Conservation (phyloP, 2,329 filamentous ascomycete species). For the Fusarium keratoplasticum region DNA sequence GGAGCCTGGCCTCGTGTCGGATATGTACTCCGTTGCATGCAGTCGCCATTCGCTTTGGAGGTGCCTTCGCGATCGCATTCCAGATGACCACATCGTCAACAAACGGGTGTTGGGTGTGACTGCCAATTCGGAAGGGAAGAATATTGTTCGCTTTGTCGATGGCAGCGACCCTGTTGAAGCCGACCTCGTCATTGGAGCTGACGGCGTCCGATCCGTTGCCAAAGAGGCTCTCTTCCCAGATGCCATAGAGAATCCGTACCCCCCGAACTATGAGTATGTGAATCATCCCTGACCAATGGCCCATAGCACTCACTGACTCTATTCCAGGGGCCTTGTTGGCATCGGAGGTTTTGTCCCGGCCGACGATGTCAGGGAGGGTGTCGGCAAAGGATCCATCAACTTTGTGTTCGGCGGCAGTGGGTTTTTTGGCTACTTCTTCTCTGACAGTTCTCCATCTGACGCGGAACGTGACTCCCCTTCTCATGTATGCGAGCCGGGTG, state of each 20-base stretch:
- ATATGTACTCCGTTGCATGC: slow-evolving; percentile 36
- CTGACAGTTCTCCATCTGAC: slow-evolving; percentile 5
- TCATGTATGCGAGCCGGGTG: slow-evolving; percentile 14
- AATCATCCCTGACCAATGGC: no score
- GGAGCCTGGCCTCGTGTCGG: slow-evolving; percentile 14
- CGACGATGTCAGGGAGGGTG: not conserved
- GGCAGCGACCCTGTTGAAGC: slow-evolving; percentile 34
- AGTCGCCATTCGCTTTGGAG: slow-evolving; percentile 42
- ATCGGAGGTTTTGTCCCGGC: slow-evolving; percentile 14
- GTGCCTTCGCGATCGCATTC: slow-evolving; percentile 36
- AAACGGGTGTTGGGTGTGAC: slow-evolving; percentile 34
- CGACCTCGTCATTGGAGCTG: slow-evolving; percentile 43
- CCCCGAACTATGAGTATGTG: slow-evolving; percentile 41
- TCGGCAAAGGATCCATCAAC: slow-evolving; percentile 24
- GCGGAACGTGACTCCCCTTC: slow-evolving; percentile 14
- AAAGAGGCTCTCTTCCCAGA: slow-evolving; percentile 40
- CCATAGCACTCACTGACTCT: not conserved
- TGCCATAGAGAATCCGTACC: slow-evolving; percentile 30
- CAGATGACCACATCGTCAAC: slow-evolving; percentile 32
- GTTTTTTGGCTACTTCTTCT: slow-evolving; percentile 21
- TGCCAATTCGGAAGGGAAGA: slow-evolving; percentile 25
- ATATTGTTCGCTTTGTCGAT: slow-evolving; percentile 37
- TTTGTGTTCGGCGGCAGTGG: slow-evolving; percentile 19
- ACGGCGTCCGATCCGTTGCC: slow-evolving; percentile 35
- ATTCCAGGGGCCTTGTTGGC: slow-evolving; percentile 15